A percentile compares a stretch with the other conserved stretches of the same genome.
These are phyloP conservation scores for Podaxis sp. DNA, from an alignment of 768 basidiomycete genomes.

Conservation along the genomic window DNA sequence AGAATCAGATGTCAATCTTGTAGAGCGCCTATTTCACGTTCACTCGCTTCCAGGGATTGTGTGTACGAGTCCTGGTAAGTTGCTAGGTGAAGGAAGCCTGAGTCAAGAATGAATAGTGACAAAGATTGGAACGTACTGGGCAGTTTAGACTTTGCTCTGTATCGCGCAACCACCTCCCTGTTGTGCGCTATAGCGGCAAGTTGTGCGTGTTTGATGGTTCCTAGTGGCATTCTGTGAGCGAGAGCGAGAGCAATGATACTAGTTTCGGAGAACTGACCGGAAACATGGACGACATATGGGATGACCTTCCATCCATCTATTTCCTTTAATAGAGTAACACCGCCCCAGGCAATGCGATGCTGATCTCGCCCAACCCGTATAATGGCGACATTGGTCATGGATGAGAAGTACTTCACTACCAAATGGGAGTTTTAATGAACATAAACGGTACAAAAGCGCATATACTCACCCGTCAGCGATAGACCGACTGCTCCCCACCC, in stretches of 20 bases:
- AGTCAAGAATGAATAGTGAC: neutral
- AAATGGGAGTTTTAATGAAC: neutral
- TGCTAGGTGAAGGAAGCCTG: constrained; percentile 29
- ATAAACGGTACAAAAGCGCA: neutral
- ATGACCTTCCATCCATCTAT: constrained; percentile 62
- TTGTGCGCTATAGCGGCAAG: constrained; percentile 76
- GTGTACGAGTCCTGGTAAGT: constrained; percentile 63
- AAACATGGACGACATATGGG: constrained; percentile 78
- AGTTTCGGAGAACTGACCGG: constrained; percentile 50
- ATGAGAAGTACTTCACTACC: constrained; percentile 87
- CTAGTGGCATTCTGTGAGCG: constrained; percentile 35
- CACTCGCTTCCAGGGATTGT: constrained; percentile 54
- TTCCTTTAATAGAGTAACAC: constrained; percentile 63
- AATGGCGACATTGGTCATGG: constrained; percentile 80
- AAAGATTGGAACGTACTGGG: constrained; percentile 39
- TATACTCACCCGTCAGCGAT: constrained; percentile 62
- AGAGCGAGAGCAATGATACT: neutral
- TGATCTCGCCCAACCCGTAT: constrained; percentile 84
- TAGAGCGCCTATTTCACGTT: constrained; percentile 61
- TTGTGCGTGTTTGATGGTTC: constrained; percentile 86
- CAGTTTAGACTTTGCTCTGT: constrained; percentile 52
- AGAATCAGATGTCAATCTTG: constrained; percentile 46
- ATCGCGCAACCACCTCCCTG: constrained; percentile 66
- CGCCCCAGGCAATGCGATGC: constrained; percentile 78
- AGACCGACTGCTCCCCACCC: constrained; percentile 83